Conservation (phyloP, 352 stramenopile genomes). For the Globisporangium emineosum region DNA sequence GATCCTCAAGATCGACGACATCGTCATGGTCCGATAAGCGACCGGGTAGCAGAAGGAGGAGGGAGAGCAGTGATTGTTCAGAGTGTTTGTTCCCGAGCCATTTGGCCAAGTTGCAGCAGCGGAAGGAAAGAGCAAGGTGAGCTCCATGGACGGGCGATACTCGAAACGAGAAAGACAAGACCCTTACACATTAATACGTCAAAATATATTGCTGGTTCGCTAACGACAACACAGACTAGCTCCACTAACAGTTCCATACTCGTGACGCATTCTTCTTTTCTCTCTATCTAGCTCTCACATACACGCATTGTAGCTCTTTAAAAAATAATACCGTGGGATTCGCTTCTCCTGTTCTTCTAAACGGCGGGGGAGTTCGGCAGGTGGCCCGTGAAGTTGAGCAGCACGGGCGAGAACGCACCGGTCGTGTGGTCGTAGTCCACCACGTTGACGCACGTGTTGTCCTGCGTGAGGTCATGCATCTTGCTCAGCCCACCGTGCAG, state of each 20-base stretch:
- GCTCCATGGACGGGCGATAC: neutral
- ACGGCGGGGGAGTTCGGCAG: conserved; percentile 34
- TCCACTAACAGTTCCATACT: conserved; percentile 5
- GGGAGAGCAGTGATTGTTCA: too few relatives aligned
- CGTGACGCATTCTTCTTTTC: neutral
- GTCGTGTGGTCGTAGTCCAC: conserved; percentile 71
- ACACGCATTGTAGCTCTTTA: neutral
- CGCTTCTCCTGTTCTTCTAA: conserved; percentile 9
- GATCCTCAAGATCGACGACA: conserved; percentile 99
- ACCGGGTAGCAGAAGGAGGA: too few relatives aligned
- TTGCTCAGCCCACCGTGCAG: conserved; percentile 50
- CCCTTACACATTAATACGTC: conserved; percentile 14
- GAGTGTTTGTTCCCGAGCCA: too few relatives aligned
- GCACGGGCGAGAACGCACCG: conserved; percentile 50
- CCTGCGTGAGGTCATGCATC: conserved; percentile 70
- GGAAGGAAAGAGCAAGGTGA: neutral
- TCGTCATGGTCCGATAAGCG: conserved; percentile 94
- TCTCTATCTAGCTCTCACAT: neutral
- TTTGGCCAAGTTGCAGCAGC: too few relatives aligned
- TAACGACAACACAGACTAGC: neutral
- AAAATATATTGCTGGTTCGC: conserved; percentile 14
- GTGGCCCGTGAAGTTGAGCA: conserved; percentile 71
- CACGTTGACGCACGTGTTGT: conserved; percentile 87
- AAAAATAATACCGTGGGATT: neutral
- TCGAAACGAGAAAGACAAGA: neutral